Percentiles rank a stretch among this genome's conserved stretches.
These are phyloP conservation scores for Yamagishiella unicocca DNA, from an alignment of 139 green algal species.

Conservation along the genomic window DNA sequence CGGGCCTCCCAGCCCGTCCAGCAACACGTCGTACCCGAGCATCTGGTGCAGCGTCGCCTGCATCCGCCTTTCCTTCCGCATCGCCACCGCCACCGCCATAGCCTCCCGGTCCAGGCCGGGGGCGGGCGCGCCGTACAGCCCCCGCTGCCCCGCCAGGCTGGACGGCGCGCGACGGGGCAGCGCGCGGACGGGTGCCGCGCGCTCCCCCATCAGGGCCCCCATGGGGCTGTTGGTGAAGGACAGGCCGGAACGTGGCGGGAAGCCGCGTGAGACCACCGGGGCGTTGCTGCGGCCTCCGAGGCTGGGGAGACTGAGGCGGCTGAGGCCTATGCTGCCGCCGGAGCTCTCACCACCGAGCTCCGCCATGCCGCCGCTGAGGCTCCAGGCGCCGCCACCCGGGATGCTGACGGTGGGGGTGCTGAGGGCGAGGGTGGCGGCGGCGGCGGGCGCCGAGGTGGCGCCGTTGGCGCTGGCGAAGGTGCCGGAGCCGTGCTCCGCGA, in stretches of 20 bases:
- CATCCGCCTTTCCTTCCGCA: conserved; percentile 10
- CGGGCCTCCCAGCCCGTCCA: not conserved
- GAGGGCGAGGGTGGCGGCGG: not conserved
- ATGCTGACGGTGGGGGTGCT: not conserved
- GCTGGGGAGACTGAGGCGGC: too few relatives aligned
- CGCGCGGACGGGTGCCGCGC: too few relatives aligned
- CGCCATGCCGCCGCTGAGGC: not conserved
- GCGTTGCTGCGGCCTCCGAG: too few relatives aligned
- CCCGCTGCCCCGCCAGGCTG: too few relatives aligned
- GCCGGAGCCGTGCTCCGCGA: not conserved
- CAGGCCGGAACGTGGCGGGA: too few relatives aligned
- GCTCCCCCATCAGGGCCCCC: too few relatives aligned
- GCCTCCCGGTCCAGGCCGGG: not conserved
- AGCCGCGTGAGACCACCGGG: too few relatives aligned
- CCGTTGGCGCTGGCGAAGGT: not conserved
- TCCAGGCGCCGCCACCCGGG: not conserved
- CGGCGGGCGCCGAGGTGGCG: not conserved
- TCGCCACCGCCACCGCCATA: not conserved
- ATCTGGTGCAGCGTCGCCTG: conserved; percentile 9
- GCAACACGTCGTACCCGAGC: conserved; percentile 21
- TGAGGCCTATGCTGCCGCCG: not conserved
- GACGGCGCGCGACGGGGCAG: too few relatives aligned
- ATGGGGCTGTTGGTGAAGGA: too few relatives aligned
- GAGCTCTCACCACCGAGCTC: not conserved
- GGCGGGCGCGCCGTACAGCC: not conserved